Base-by-base conservation (phyloP, 768 basidiomycete genomes). In the Lactifluus piperatus region DNA sequence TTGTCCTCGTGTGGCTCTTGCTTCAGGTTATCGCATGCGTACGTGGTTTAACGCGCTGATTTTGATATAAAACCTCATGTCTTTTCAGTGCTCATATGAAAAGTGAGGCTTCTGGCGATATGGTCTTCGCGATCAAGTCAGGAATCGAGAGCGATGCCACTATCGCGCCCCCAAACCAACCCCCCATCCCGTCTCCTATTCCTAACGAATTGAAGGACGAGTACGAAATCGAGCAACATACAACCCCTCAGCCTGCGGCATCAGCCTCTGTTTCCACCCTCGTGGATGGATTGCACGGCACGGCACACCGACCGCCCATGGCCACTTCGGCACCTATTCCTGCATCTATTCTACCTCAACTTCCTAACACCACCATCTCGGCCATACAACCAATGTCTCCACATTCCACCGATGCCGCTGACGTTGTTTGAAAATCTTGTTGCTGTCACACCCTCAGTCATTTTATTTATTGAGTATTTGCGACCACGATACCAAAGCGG, bases 121-220 rank as follows among this genome's bases (percentile, higher is more conserved):
- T 34, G 22, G 22, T 62, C 26, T 60, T 58, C 20, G 58, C 54
- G 5, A 8, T 36, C 27, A 55, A 44, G 1, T 18, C 41, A 13
- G 47, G 58, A 41, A 27, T 24, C 8, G 54, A 20, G 22, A 51
- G 57, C 6, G 48, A 60, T 30, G 60, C 62, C 3, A 29, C 14
- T 0, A 3, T 10, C 9, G 60, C 62, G 0, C 37, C 51, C 20
- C 16, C 26, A 26, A 52, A 62, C 43, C 58, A 30, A 43, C 48
- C 60, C 10, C 59, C 61, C 18, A 60, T 56, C n/a, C 59, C 61
- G 5, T 62, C 61, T 7, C 8, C 5, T 8, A 30, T 8, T 4
- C 30, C 8, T n/a, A n/a, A n/a, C n/a, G n/a, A n/a, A 30, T 30
- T 8, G 30, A 30, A 30, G 4, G 5, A 30, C 30, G 30, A n/a